Conservation (phyloP, 768 basidiomycete genomes). For the Tylopilus intermedius region DNA sequence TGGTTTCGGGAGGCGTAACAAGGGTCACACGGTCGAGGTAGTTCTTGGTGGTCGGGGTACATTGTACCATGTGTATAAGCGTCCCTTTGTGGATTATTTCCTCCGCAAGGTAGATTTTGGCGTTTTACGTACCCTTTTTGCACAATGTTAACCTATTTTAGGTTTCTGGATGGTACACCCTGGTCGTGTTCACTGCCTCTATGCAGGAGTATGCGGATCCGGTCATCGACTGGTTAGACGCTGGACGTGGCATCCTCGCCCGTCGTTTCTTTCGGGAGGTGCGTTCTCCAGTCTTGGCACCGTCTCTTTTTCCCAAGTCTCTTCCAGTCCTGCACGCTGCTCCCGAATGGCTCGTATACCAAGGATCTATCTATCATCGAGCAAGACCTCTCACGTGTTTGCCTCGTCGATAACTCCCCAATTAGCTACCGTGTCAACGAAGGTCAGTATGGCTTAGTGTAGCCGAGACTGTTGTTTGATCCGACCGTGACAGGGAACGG, state of each 20-base stretch:
- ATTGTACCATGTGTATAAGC: constrained; percentile 96
- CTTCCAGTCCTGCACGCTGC: constrained; percentile 80
- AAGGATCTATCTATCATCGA: constrained; percentile 90
- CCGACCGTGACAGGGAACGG: constrained; percentile 69
- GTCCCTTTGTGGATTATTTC: constrained; percentile 96
- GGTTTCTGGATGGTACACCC: constrained; percentile 98
- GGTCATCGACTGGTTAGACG: constrained; percentile 98
- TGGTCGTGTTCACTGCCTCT: constrained; percentile 97
- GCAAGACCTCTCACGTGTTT: constrained; percentile 85
- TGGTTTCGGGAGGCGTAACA: constrained; percentile 55
- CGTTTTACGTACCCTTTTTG: background rate
- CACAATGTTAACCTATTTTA: constrained; percentile 31
- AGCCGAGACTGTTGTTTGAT: constrained; percentile 1
- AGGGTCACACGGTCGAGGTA: constrained; percentile 88
- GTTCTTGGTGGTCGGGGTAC: constrained; percentile 83
- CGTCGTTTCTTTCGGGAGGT: constrained; percentile 92
- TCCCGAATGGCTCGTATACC: constrained; percentile 89
- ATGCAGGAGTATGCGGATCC: constrained; percentile 99
- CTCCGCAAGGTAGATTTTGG: constrained; percentile 66
- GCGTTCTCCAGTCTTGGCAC: constrained; percentile 27
- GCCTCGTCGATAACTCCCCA: constrained; percentile 94
- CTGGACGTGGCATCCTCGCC: constrained; percentile 83
- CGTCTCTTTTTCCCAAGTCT: background rate
- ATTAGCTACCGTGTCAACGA: constrained; percentile 88
- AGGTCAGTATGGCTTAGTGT: constrained; percentile 47